phyloP scores from a whole-genome alignment of 139 green algal species.

The Chlorella sorokiniana region DNA sequence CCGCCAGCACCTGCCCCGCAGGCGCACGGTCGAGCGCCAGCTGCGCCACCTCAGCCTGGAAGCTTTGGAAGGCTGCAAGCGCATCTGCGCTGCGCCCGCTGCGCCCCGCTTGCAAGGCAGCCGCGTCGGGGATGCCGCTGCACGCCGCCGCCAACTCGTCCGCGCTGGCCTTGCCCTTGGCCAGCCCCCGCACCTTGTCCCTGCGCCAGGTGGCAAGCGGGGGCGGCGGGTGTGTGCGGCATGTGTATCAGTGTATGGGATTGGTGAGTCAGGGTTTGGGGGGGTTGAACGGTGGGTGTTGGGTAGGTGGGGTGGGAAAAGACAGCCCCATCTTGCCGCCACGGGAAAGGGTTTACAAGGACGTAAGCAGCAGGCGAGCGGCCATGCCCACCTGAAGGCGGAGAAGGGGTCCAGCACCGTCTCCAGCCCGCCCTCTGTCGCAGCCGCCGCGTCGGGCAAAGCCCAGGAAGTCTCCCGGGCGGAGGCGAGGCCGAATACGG shows the following conservation, averaged over 20 bases:
- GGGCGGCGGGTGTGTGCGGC: too few species aligned
- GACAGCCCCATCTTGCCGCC: too few species aligned
- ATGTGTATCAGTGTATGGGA: too few species aligned
- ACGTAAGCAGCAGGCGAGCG: too few species aligned
- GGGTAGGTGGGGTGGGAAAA: too few species aligned
- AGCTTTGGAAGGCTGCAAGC: slow-evolving; percentile 49
- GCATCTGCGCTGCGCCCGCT: slow-evolving; percentile 41
- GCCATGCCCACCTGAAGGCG: slow-evolving; percentile 74
- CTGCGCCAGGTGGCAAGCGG: slow-evolving; percentile 1
- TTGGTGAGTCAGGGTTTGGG: too few species aligned
- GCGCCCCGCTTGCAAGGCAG: slow-evolving; percentile 4
- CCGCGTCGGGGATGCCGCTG: neutral
- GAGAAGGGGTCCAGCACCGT: slow-evolving; percentile 76
- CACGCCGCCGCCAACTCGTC: slow-evolving; percentile 20
- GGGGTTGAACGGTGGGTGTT: too few species aligned
- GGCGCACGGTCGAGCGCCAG: slow-evolving; percentile 27
- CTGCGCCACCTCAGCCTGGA: neutral
- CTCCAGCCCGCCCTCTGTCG: slow-evolving; percentile 22
- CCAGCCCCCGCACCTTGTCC: slow-evolving; percentile 38
- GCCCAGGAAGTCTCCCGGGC: slow-evolving; percentile 56
- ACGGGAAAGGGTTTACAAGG: too few species aligned
- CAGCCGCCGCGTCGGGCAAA: slow-evolving; percentile 41
- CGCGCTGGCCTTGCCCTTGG: slow-evolving; percentile 45
- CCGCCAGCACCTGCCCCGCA: slow-evolving; percentile 61
- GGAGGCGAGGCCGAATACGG: slow-evolving; percentile 78